These are phyloP conservation scores for Sanghuangporus sanghuang DNA, from an alignment of 1,284 basidiomycete species.

Conservation along the genomic window DNA sequence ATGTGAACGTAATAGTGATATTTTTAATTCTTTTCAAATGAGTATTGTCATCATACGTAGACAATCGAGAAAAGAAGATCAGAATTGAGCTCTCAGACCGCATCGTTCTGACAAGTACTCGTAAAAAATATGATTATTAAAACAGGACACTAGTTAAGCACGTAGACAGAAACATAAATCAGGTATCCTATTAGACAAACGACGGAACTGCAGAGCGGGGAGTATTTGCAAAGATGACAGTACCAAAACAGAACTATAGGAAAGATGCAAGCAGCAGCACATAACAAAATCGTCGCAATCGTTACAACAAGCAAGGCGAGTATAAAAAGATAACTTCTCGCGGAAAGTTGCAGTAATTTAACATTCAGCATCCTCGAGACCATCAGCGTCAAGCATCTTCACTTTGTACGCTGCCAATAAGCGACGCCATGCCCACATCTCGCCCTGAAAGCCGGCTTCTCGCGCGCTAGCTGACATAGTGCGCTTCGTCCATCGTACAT, in stretches of 20 bases:
- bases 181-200: not conserved
- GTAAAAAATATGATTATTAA: not conserved
- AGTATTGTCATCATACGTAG: not conserved
- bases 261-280: not conserved
- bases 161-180: not conserved
- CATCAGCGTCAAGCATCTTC: constrained; percentile 56
- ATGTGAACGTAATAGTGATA: not conserved
- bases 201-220: not conserved
- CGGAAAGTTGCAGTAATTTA: not conserved
- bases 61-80: too few relatives aligned
- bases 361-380: constrained; percentile 8
- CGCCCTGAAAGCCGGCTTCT: constrained; percentile 70
- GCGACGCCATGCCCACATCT: constrained; percentile 66
- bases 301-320: not conserved
- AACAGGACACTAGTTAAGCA: not conserved
- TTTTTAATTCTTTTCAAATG: not conserved
- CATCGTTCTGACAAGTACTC: not conserved
- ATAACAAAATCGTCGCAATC: not conserved
- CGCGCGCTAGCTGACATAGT: constrained; percentile 60
- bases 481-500: constrained; percentile 64
- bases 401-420: constrained; percentile 52
- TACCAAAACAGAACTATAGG: not conserved
- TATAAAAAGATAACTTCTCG: not conserved
- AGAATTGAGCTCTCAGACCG: too few relatives aligned
- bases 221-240: not conserved